Percentiles rank a stretch among this genome's conserved stretches.
Conservation (phyloP, 176 grass and related monocot genomes). For the Ananas comosus region DNA sequence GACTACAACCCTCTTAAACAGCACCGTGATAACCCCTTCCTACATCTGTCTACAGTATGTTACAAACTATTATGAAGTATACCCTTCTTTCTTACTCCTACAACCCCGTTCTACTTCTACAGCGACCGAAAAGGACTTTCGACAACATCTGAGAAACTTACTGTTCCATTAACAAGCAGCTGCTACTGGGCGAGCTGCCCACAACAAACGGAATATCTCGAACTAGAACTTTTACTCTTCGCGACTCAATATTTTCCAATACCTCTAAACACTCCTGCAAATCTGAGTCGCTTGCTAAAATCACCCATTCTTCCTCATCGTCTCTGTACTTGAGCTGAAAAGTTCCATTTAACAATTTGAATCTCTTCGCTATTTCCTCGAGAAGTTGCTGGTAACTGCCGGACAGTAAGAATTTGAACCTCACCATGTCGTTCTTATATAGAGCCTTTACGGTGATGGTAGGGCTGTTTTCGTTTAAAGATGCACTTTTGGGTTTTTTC, state of each 20-base stretch:
- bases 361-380: slow-evolving; percentile 75
- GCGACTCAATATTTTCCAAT: slow-evolving; percentile 42
- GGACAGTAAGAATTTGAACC: slow-evolving; percentile 65
- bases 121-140: background rate
- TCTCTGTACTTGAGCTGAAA: slow-evolving; percentile 90
- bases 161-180: slow-evolving; percentile 36
- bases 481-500: slow-evolving; percentile 15
- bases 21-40: background rate
- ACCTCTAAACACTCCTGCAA: slow-evolving; percentile 77
- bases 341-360: slow-evolving; percentile 42
- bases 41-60: background rate
- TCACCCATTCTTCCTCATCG: slow-evolving; percentile 92
- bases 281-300: slow-evolving; percentile 57
- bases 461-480: slow-evolving; percentile 16
- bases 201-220: slow-evolving; percentile 30
- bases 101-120: background rate
- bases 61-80: background rate
- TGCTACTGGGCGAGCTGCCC: slow-evolving; percentile 59
- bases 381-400: slow-evolving; percentile 50
- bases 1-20: too few relatives aligned
- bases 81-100: background rate
- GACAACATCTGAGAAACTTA: slow-evolving; percentile 15
- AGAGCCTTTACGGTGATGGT: slow-evolving; percentile 63
- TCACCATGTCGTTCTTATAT: slow-evolving; percentile 68
- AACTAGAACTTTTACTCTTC: slow-evolving; percentile 59